Conservation (phyloP, 495 filamentous ascomycete species). For the Penicillium herquei region DNA sequence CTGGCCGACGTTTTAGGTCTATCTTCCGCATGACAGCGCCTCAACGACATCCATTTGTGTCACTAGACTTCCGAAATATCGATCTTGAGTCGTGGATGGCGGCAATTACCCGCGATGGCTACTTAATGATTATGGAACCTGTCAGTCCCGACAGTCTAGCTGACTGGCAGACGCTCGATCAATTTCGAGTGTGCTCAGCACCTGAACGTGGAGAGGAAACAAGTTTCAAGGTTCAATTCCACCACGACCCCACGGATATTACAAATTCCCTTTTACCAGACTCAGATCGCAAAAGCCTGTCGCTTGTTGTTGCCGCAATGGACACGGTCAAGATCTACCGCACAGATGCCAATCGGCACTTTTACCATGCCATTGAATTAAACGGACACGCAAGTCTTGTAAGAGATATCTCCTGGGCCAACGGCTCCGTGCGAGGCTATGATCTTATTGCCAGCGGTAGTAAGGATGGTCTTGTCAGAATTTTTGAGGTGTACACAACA, state of each 20-base stretch:
- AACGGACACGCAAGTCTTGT: slow-evolving; percentile 69
- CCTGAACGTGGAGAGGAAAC: slow-evolving; percentile 76
- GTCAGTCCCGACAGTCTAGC: slow-evolving; percentile 78
- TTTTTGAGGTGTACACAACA: slow-evolving; percentile 73
- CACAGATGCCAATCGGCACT: slow-evolving; percentile 62
- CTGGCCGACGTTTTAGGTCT: slow-evolving; percentile 73
- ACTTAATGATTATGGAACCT: slow-evolving; percentile 79
- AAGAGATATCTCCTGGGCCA: slow-evolving; percentile 91
- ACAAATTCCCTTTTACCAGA: slow-evolving; percentile 74
- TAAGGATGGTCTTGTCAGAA: slow-evolving; percentile 83
- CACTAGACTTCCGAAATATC: slow-evolving; percentile 75
- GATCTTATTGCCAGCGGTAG: slow-evolving; percentile 90
- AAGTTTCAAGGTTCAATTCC: slow-evolving; percentile 79
- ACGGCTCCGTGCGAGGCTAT: slow-evolving; percentile 78
- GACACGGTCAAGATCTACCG: slow-evolving; percentile 76
- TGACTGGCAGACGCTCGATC: slow-evolving; percentile 72
- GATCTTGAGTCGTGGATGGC: slow-evolving; percentile 78
- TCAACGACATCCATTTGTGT: slow-evolving; percentile 65
- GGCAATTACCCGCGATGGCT: slow-evolving; percentile 75
- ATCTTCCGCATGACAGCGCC: slow-evolving; percentile 56
- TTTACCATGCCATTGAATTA: slow-evolving; percentile 79
- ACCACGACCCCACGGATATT: slow-evolving; percentile 76
- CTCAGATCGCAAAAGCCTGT: slow-evolving; percentile 68
- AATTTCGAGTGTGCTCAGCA: slow-evolving; percentile 60
- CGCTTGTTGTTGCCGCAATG: slow-evolving; percentile 81